Percentiles rank a stretch among this genome's conserved stretches.
Evolutionary conservation across 768 basidiomycete genomes (phyloP).

Genomic region (Suillus paluster): DNA sequence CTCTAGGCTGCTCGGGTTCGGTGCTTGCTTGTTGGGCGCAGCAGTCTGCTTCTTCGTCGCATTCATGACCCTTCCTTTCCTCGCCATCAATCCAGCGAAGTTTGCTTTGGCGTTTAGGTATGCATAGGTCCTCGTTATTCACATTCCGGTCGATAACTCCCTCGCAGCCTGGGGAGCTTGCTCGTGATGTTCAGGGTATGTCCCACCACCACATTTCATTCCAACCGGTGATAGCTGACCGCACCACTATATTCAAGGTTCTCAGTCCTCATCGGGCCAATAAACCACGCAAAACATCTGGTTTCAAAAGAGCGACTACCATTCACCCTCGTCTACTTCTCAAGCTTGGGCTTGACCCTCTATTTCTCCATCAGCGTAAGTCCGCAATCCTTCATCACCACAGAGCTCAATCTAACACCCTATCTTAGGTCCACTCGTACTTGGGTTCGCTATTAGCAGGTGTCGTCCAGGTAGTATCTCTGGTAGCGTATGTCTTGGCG

Average conservation of each 20-base stretch:
- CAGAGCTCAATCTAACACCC: slow-evolving; percentile 5
- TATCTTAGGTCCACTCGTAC: slow-evolving; percentile 73
- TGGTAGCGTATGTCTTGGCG: slow-evolving; percentile 88
- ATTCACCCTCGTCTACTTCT: slow-evolving; percentile 83
- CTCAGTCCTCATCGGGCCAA: slow-evolving; percentile 84
- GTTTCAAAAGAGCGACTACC: slow-evolving; percentile 82
- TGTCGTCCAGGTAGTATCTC: slow-evolving; percentile 77
- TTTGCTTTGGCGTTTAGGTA: slow-evolving; percentile 90
- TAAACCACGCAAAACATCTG: slow-evolving; percentile 91
- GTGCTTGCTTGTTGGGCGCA: slow-evolving; percentile 87
- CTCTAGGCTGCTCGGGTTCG: slow-evolving; percentile 84
- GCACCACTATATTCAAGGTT: slow-evolving; percentile 50
- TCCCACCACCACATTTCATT: not conserved
- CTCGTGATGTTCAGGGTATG: slow-evolving; percentile 97
- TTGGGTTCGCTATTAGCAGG: slow-evolving; percentile 85
- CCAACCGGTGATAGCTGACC: not conserved
- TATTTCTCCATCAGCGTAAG: slow-evolving; percentile 91
- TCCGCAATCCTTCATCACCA: slow-evolving; percentile 16
- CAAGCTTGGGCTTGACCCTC: slow-evolving; percentile 82
- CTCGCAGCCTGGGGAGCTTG: slow-evolving; percentile 75
- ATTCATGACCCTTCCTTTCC: slow-evolving; percentile 75
- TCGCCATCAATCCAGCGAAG: slow-evolving; percentile 81
- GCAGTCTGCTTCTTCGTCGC: slow-evolving; percentile 92
- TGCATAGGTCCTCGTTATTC: slow-evolving; percentile 6
- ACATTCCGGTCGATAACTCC: slow-evolving; percentile 5